Base-by-base conservation (phyloP, 176 grass and related monocot genomes). In the Aegilops sharonensis region DNA sequence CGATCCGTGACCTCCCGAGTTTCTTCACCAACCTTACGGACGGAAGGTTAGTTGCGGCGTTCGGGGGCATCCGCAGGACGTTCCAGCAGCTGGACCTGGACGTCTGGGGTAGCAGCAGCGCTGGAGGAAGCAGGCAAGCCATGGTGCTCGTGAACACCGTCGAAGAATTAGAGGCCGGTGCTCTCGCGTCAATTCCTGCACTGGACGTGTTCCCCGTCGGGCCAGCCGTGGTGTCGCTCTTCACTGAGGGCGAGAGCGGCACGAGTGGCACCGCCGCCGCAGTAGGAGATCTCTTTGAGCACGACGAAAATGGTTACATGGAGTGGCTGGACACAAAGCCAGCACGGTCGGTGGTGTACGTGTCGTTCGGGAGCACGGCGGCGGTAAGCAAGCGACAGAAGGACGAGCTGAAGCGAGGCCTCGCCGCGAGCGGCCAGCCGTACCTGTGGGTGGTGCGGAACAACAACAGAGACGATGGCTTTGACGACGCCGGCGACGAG, bases 101-200 rank as follows among this genome's bases (percentile, higher is more conserved):
- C 40, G 43, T 45, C 20, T 27, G 18, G 2, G 42, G 39, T 18
- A 20, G 65, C 32, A 36, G 24, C 17, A 52, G 15, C 3, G 5
- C 25, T 10, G 47, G n/a, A 18, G 34, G 68, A 40, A 17, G 48
- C 48, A 54, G 2, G 12, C 83, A 85, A 37, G 60, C 87, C 11
- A 75, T 54, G 84, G 29, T 92, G 63, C 68, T 92, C 8, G 75
- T 94, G 47, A 94, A 94, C 65, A 85, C 89, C 23, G 85, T 88
- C 9, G 90, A 94, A 57, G 90, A 56, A 23, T 48, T 92, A 45
- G 92, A 94, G 43, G 2, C 13, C 4, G 59, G 84, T 15, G 85
- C 85, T 3, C 18, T 94, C 21, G 42, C 82, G 13, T 78, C 43
- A 30, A 15, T 92, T 73, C 21, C 67, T 32, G 72, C 57, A 50